Percentiles rank a stretch among this genome's conserved stretches.
Conservation (phyloP, 495 filamentous ascomycete species). For the Neurospora sp. region DNA sequence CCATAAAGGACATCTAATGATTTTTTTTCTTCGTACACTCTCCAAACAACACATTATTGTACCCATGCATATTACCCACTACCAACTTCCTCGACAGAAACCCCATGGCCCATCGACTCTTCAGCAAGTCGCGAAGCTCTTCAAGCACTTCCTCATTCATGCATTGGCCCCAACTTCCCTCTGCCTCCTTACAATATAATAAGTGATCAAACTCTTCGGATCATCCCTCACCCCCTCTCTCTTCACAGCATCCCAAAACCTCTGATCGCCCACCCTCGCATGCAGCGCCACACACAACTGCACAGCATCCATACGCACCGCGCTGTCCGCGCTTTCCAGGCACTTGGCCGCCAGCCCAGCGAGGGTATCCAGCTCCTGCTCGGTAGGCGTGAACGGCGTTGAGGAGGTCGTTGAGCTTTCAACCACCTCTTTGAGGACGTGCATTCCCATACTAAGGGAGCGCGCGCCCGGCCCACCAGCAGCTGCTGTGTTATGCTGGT, state of each 20-base stretch:
- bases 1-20: neutral
- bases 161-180: slow-evolving; percentile 22
- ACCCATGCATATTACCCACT: neutral
- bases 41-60: neutral
- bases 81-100: neutral
- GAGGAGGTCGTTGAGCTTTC: slow-evolving; percentile 18
- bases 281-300: slow-evolving; percentile 68
- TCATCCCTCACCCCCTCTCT: slow-evolving; percentile 45
- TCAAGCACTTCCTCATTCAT: neutral
- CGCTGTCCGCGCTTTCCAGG: slow-evolving; percentile 62
- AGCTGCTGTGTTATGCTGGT: slow-evolving; percentile 11
- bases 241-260: slow-evolving; percentile 56
- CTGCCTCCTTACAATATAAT: slow-evolving; percentile 65
- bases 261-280: slow-evolving; percentile 50
- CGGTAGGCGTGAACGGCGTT: slow-evolving; percentile 29
- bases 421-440: slow-evolving; percentile 44
- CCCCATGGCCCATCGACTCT: neutral
- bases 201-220: slow-evolving; percentile 68
- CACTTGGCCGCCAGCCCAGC: slow-evolving; percentile 49
- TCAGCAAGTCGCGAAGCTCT: neutral
- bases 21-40: neutral
- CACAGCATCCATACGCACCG: slow-evolving; percentile 68
- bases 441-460: slow-evolving; percentile 49
- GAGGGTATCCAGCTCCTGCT: slow-evolving; percentile 33
- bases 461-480: slow-evolving; percentile 2